These are phyloP conservation scores for Populus tomentosa DNA, from an alignment of 441 rosid species.

Conservation along the genomic window DNA sequence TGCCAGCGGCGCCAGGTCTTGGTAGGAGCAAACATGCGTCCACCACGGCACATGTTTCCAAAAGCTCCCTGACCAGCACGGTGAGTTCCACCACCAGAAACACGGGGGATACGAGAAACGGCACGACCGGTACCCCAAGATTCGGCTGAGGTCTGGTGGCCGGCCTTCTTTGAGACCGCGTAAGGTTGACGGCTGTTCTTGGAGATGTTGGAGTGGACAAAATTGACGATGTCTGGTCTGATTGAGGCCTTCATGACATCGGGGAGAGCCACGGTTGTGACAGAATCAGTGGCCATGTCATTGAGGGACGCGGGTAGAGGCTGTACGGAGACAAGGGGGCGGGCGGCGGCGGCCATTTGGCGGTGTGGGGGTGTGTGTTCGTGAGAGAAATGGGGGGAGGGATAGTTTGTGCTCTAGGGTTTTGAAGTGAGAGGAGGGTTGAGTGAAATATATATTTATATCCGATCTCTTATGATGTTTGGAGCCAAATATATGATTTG, in stretches of 20 bases:
- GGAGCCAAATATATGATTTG: no score
- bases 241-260: conserved; percentile 69
- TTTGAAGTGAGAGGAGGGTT: neutral
- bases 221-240: conserved; percentile 67
- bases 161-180: conserved; percentile 73
- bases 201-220: conserved; percentile 62
- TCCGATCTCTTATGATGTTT: no score
- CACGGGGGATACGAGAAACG: conserved; percentile 98
- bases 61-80: conserved; percentile 98
- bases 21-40: conserved; percentile 97
- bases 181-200: conserved; percentile 85
- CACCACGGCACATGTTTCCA: conserved; percentile 99
- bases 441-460: neutral
- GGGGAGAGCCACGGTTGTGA: conserved; percentile 45
- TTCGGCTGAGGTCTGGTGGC: conserved; percentile 95
- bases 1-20: conserved; percentile 99
- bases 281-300: conserved; percentile 65
- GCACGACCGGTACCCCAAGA: conserved; percentile 99
- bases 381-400: neutral
- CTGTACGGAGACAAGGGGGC: conserved; percentile 68
- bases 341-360: conserved; percentile 50
- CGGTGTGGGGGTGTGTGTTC: neutral
- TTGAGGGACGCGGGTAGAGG: conserved; percentile 30
- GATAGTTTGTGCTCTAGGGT: neutral
- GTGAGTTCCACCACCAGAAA: conserved; percentile 98